Base-by-base conservation (phyloP, 2,329 filamentous ascomycete genomes). In the Lizonia empirigonia region DNA sequence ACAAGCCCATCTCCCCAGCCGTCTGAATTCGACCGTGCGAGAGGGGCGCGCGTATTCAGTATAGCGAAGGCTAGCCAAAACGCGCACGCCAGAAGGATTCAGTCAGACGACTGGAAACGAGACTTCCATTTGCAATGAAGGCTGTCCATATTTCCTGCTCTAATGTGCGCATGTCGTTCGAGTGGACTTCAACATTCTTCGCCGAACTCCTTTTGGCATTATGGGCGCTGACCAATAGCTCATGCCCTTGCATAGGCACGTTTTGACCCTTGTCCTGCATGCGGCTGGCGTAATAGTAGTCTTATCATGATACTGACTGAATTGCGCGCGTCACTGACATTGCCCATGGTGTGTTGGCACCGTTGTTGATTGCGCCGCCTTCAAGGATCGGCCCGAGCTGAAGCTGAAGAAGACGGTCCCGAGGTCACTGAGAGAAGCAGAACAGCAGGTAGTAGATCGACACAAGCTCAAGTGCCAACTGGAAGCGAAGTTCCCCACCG, bases 251-350 rank as follows among this genome's bases (percentile, higher is more conserved):
- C n/a, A n/a, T n/a, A n/a, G n/a, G n/a, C n/a, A n/a, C n/a, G n/a
- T n/a, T n/a, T n/a, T 7, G 18, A 35, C 6, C 34, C 15, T 26
- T 18, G 8, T 39, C 16, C 27, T 27, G 27, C 30, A 20, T 35
- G 15, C 22, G 10, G 26, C 8, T 15, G 16, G 15, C 24, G 12
- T 3, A 7, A 22, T 18, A 40, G 5, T 10, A 34, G 9, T 27
- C 15, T n/a, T 9, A 30, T 27, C 26, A 13, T 34, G 9, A 39
- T 15, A 20, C 19, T 35, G n/a, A 24, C 33, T 20, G 32, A 10
- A 16, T 49, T 29, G 33, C 27, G 33, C 46, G 34, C 46, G 12
- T 36, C 33, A 50, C 38, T 5, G 27, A 33, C 2, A 29, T n/a
- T n/a, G n/a, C n/a, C n/a, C n/a, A n/a, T n/a, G n/a, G 39, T 38